phyloP scores from a whole-genome alignment of 805 yeast species.

The Priceomyces carsonii region DNA sequence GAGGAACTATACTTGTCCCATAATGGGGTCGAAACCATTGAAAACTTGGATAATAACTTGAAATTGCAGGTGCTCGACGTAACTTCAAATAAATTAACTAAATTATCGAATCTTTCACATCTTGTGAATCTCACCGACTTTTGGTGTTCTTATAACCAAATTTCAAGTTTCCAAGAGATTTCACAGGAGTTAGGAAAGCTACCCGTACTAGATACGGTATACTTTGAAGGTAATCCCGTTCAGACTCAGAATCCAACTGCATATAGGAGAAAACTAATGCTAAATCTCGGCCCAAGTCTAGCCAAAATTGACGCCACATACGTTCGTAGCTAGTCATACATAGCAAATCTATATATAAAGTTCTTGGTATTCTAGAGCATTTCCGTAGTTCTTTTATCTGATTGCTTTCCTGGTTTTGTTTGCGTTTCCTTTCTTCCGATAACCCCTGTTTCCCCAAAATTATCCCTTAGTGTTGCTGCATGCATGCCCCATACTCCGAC shows the following conservation, averaged over 20 bases:
- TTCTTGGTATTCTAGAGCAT: too few species aligned
- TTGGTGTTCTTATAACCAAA: conserved; percentile 85
- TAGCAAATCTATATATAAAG: too few species aligned
- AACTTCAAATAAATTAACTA: conserved; percentile 67
- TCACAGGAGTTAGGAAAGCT: conserved; percentile 63
- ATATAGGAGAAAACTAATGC: conserved; percentile 78
- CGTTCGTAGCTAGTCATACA: conserved; percentile 26
- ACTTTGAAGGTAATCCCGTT: conserved; percentile 91
- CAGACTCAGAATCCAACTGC: conserved; percentile 73
- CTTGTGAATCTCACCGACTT: conserved; percentile 78
- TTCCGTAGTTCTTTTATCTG: too few species aligned
- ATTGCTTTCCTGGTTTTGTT: too few species aligned
- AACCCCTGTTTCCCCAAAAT: too few species aligned
- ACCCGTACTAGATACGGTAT: conserved; percentile 77
- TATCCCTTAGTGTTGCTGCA: too few species aligned
- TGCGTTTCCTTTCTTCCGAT: too few species aligned
- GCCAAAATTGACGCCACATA: conserved; percentile 92
- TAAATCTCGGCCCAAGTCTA: conserved; percentile 70
- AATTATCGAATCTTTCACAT: conserved; percentile 65
- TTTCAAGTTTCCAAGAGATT: conserved; percentile 69
- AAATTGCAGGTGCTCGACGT: conserved; percentile 78
- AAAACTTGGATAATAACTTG: conserved; percentile 69
- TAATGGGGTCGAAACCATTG: conserved; percentile 73
- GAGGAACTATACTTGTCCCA: conserved; percentile 89
- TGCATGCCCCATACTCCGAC: too few species aligned